Conservation (phyloP, 768 basidiomycete species). For the Boletales sp. region DNA sequence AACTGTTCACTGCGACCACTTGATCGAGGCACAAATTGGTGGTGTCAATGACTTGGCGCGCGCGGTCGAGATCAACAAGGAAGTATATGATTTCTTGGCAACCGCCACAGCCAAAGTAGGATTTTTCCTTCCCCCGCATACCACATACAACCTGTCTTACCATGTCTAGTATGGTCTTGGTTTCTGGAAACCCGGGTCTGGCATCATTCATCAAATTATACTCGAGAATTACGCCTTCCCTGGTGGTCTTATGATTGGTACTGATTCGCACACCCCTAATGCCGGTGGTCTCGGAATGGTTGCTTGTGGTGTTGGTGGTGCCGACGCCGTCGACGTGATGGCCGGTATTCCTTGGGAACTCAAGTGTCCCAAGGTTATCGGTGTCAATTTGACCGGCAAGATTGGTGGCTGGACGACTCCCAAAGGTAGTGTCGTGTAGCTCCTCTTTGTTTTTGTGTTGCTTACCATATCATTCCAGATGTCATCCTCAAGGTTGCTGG, state of each 20-base stretch:
- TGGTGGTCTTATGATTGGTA: constrained; percentile 99
- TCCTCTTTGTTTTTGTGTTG: background rate
- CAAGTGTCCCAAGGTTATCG: constrained; percentile 99
- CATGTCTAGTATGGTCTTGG: constrained; percentile 84
- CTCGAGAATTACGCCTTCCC: constrained; percentile 99
- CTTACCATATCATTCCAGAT: constrained; percentile 45
- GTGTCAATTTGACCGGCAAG: constrained; percentile 94
- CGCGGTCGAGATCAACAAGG: constrained; percentile 91
- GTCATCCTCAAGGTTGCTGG: constrained; percentile 99
- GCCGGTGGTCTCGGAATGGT: constrained; percentile 99
- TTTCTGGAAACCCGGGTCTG: constrained; percentile 99
- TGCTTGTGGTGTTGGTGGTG: constrained; percentile 99
- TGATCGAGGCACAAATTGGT: constrained; percentile 96
- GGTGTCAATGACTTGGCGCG: constrained; percentile 92
- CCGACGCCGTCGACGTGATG: constrained; percentile 99
- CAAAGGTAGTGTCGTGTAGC: constrained; percentile 58
- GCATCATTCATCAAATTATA: constrained; percentile 99
- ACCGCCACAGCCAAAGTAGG: constrained; percentile 88
- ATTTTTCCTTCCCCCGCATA: constrained; percentile 7
- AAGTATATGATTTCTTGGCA: constrained; percentile 99
- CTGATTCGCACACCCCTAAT: constrained; percentile 98
- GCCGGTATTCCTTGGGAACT: constrained; percentile 98
- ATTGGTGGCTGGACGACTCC: constrained; percentile 97
- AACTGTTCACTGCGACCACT: constrained; percentile 98
- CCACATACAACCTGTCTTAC: background rate